Conservation (phyloP, 2,329 filamentous ascomycete genomes). For the Cylindrodendrum hubeiense region DNA sequence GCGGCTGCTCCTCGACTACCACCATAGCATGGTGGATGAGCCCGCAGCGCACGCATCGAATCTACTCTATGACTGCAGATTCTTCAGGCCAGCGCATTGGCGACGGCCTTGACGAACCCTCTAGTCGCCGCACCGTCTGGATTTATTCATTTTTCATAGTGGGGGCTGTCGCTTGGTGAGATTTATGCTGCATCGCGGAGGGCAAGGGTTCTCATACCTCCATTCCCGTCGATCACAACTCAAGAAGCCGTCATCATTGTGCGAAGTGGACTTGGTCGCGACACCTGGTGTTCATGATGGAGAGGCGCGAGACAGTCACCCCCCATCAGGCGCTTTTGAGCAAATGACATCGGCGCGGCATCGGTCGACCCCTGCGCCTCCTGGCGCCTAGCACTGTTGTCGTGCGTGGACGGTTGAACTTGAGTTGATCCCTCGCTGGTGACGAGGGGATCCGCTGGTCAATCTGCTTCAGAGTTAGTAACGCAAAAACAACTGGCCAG, state of each 20-base stretch:
- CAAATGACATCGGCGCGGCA: slow-evolving; percentile 59
- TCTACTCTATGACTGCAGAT: slow-evolving; percentile 42
- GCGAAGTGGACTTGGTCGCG: slow-evolving; percentile 76
- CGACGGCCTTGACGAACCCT: slow-evolving; percentile 36
- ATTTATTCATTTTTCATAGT: slow-evolving; percentile 43
- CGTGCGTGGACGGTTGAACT: slow-evolving; percentile 63
- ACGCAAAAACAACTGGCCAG: not conserved
- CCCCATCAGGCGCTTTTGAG: slow-evolving; percentile 62
- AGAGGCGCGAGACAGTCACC: slow-evolving; percentile 59
- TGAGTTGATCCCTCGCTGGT: slow-evolving; percentile 85
- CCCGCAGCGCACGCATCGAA: slow-evolving; percentile 38
- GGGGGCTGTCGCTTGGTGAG: slow-evolving; percentile 41
- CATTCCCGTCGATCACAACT: slow-evolving; percentile 53
- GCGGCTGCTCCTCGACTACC: slow-evolving; percentile 34
- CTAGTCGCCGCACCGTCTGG: slow-evolving; percentile 40
- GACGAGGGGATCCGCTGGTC: slow-evolving; percentile 90
- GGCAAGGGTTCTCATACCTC: slow-evolving; percentile 42
- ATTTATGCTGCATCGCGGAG: slow-evolving; percentile 30
- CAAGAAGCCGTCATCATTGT: slow-evolving; percentile 74
- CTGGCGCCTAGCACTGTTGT: slow-evolving; percentile 55
- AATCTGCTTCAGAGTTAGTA: slow-evolving; percentile 68
- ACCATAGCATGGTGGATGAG: slow-evolving; percentile 29
- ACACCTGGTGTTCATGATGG: slow-evolving; percentile 62
- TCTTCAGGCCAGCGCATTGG: slow-evolving; percentile 32
- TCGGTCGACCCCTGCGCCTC: slow-evolving; percentile 57